Base-by-base conservation (phyloP, 2,329 filamentous ascomycete genomes). In the Lecanicillium sp. region DNA sequence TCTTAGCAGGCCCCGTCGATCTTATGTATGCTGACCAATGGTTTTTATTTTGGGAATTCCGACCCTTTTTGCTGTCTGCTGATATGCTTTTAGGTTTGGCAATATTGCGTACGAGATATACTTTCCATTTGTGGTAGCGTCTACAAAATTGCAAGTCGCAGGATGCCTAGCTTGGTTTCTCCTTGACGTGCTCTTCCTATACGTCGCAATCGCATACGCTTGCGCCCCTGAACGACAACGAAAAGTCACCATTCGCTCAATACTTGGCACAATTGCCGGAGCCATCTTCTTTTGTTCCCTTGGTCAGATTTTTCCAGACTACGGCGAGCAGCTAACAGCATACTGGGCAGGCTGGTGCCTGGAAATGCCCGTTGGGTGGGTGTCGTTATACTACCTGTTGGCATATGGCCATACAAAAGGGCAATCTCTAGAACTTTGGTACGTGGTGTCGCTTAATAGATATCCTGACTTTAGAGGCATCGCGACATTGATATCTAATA, bases 281-380 rank as follows among this genome's bases (percentile, higher is more conserved):
- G 3, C 27, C n/a, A n/a, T n/a, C 12, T 3, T 41, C 4, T 37
- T 37, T 22, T 14, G 15, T 19, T 2, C 25, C 3, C n/a, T 37
- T 25, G 39, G 39, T 0, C 14, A 6, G 19, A 27, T 14, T 1
- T 41, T 41, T 20, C 39, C 39, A 11, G 39, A 41, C 12, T 33
- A 41, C 15, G 39, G 33, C 3, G 39, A 41, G 29, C 39, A 41
- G 17, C 13, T 37, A 17, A 41, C 39, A 5, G 39, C 39, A 8
- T 41, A 41, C 20, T 41, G 33, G 39, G 33, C 33, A 8, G 39
- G 39, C 12, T 41, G 39, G 39, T 12, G 36, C 13, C 33, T 41
- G 1, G 28, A 41, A 29, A 7, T 41, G 33, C 33, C 33, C 4
- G 16, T 41, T 36, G 33, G 39, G 14, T 41, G 33, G 39, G 12